phyloP scores from a whole-genome alignment of 768 basidiomycete genomes.

The Imleria badia region DNA sequence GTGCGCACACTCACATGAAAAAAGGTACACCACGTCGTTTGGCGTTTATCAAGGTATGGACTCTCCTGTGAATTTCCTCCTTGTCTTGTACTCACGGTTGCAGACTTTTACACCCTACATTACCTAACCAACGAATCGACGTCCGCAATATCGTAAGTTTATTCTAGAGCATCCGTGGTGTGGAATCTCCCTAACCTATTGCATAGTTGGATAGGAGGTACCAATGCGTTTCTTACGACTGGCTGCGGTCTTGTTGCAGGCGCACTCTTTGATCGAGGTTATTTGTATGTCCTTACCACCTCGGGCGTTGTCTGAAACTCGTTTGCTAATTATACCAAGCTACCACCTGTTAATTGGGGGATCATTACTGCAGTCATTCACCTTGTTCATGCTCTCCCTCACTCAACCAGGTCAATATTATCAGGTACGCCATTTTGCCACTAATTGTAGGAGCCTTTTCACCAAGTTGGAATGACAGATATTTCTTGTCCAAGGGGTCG shows the following conservation, averaged over 20 bases:
- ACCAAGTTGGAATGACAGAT: constrained; percentile 31
- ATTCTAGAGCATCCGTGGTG: background rate
- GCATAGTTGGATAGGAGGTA: constrained; percentile 46
- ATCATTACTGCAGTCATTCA: constrained; percentile 41
- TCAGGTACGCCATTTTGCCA: constrained; percentile 33
- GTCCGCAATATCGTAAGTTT: constrained; percentile 38
- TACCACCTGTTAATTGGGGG: constrained; percentile 47
- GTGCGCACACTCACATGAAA: background rate
- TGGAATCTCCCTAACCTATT: background rate
- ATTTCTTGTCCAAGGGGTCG: constrained; percentile 50
- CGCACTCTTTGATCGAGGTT: constrained; percentile 50
- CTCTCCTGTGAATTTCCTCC: background rate
- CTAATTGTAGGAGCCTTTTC: background rate
- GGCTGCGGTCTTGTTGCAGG: constrained; percentile 43
- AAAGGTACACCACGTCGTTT: constrained; percentile 36
- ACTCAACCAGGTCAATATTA: constrained; percentile 41
- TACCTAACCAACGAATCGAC: constrained; percentile 35
- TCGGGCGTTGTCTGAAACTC: background rate
- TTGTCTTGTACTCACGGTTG: background rate
- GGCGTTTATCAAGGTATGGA: constrained; percentile 42
- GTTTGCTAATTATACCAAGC: constrained; percentile 25
- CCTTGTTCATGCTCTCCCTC: constrained; percentile 46
- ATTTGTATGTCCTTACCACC: constrained; percentile 35
- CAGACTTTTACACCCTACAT: constrained; percentile 40
- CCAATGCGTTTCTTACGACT: constrained; percentile 42